phyloP scores from a whole-genome alignment of 192 early-diverging fungal species.

The Gryganskiella cystojenkinii region DNA sequence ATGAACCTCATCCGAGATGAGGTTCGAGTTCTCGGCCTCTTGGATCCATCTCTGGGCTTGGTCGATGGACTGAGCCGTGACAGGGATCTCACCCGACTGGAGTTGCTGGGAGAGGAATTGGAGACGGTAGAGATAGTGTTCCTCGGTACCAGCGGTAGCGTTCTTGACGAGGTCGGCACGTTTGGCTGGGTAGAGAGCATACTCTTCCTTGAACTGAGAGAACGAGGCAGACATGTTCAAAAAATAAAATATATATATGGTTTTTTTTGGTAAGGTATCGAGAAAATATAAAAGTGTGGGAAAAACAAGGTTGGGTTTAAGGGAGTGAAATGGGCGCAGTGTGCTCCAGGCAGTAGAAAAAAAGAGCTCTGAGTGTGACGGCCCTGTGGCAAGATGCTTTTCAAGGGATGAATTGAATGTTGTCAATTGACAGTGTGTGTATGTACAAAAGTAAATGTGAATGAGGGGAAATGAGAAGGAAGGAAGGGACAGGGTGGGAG shows the following conservation, averaged over 20 bases:
- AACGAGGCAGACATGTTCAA: neutral
- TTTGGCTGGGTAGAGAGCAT: slow-evolving; percentile 32
- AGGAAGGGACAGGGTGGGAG: neutral
- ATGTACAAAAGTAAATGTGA: neutral
- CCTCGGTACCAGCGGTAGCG: slow-evolving; percentile 26
- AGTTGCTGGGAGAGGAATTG: slow-evolving; percentile 25
- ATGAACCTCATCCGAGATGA: neutral
- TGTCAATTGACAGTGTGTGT: no score
- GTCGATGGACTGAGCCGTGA: slow-evolving; percentile 28
- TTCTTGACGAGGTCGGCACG: slow-evolving; percentile 29
- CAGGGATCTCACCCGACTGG: slow-evolving; percentile 13
- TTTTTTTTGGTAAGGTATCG: neutral
- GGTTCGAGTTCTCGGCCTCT: slow-evolving; percentile 17
- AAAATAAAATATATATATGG: neutral
- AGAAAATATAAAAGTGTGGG: neutral
- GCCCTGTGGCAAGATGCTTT: no score
- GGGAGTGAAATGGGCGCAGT: neutral
- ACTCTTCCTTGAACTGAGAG: slow-evolving; percentile 33
- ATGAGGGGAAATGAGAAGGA: neutral
- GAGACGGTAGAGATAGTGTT: slow-evolving; percentile 34
- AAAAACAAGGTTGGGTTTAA: neutral
- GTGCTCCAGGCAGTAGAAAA: neutral
- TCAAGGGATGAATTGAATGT: neutral
- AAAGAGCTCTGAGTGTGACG: no score
- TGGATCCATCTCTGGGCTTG: slow-evolving; percentile 12